Conservation (phyloP, 176 grass and related monocot genomes). For the Panicum miliaceum region DNA sequence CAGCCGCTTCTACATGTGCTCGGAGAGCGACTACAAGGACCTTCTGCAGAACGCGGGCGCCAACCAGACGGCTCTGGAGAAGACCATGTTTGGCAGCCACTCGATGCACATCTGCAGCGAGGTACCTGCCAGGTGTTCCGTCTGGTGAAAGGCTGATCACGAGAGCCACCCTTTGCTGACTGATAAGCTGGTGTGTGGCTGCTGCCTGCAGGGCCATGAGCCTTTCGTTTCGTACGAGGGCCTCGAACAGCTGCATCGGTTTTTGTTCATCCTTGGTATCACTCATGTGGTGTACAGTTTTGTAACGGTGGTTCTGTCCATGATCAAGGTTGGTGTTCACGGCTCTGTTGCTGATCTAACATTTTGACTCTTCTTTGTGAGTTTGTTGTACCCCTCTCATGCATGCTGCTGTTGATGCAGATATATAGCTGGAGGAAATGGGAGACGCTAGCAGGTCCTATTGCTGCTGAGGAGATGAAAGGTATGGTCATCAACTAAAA, state of each 20-base stretch:
- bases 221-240: constrained; percentile 93
- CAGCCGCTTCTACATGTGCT: constrained; percentile 80
- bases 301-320: constrained; percentile 84
- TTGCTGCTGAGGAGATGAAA: constrained; percentile 82
- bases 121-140: constrained; percentile 43
- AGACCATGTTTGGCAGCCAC: constrained; percentile 37
- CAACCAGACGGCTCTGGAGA: constrained; percentile 52
- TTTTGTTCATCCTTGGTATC: constrained; percentile 93
- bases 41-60: not conserved
- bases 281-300: constrained; percentile 95
- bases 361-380: not conserved
- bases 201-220: constrained; percentile 74
- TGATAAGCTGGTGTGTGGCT: not conserved
- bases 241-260: constrained; percentile 85
- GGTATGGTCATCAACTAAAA: constrained; percentile 50
- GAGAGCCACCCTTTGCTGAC: not conserved
- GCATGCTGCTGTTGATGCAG: constrained; percentile 41
- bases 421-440: constrained; percentile 99
- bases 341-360: not conserved
- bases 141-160: not conserved
- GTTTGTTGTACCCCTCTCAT: not conserved
- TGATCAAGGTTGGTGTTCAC: constrained; percentile 73
- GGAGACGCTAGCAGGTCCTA: constrained; percentile 64
- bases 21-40: constrained; percentile 60
- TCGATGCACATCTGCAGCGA: constrained; percentile 53